phyloP scores from a whole-genome alignment of 1,139 yeast species.

The Geotrichum macrosporum region DNA sequence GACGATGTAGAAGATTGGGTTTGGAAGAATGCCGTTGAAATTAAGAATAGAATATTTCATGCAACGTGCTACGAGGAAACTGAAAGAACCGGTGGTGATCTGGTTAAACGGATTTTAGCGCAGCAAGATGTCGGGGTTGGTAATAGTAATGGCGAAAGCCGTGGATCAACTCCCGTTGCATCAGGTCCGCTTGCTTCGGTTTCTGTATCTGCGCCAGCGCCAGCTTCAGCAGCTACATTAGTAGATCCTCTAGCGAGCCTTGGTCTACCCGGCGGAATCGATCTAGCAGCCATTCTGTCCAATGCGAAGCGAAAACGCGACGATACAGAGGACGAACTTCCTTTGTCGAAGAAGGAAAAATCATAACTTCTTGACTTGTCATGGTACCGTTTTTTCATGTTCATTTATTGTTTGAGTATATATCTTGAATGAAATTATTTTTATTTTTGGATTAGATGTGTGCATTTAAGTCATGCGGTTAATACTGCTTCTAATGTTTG shows the following conservation, averaged over 20 bases:
- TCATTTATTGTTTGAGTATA: too few species aligned
- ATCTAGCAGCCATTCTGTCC: slow-evolving; percentile 28
- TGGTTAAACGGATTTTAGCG: slow-evolving; percentile 34
- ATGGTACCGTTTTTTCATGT: too few species aligned
- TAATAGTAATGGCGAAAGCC: not conserved
- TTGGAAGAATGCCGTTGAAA: slow-evolving; percentile 75
- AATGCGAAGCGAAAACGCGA: slow-evolving; percentile 27
- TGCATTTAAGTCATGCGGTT: too few species aligned
- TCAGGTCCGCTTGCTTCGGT: slow-evolving; percentile 5
- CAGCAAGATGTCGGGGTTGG: slow-evolving; percentile 14
- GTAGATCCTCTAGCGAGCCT: slow-evolving; percentile 9
- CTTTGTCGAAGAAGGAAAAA: slow-evolving; percentile 24
- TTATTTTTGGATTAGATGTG: too few species aligned
- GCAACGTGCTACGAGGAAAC: slow-evolving; percentile 78
- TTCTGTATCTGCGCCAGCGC: slow-evolving; percentile 9
- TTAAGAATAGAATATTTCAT: slow-evolving; percentile 73
- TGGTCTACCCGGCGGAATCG: slow-evolving; percentile 19
- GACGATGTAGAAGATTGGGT: slow-evolving; percentile 95
- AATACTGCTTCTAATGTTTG: too few species aligned
- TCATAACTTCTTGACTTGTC: not conserved
- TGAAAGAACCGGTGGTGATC: slow-evolving; percentile 38
- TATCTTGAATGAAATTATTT: too few species aligned
- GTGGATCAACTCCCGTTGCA: slow-evolving; percentile 25
- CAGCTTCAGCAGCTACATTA: not conserved
- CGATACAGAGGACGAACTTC: slow-evolving; percentile 20